These are phyloP conservation scores for Amanita subjunquillea DNA, from an alignment of 768 basidiomycete species.

Conservation along the genomic window DNA sequence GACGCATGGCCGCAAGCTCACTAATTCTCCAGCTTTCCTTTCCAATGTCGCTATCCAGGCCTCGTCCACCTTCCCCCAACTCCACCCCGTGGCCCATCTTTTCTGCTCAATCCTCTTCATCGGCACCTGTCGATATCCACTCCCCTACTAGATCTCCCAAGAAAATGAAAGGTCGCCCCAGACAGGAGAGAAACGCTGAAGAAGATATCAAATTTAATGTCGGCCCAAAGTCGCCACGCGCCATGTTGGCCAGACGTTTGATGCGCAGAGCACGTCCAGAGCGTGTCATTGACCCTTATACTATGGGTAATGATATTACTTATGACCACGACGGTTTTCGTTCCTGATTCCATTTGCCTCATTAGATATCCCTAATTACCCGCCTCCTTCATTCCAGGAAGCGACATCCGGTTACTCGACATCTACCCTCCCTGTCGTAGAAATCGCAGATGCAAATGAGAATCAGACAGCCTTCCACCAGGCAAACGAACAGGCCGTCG, in stretches of 20 bases:
- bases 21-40: constrained; percentile 20
- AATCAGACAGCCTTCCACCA: neutral
- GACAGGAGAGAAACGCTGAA: constrained; percentile 32
- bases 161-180: constrained; percentile 23
- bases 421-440: constrained; percentile 12
- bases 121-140: neutral
- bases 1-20: constrained; percentile 22
- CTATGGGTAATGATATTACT: constrained; percentile 12
- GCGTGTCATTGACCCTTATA: constrained; percentile 15
- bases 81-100: constrained; percentile 30
- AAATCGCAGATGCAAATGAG: neutral
- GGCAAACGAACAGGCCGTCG: neutral
- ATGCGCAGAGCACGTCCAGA: constrained; percentile 16
- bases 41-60: constrained; percentile 32
- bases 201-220: constrained; percentile 36
- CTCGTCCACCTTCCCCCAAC: constrained; percentile 49
- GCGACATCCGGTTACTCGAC: constrained; percentile 39
- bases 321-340: neutral
- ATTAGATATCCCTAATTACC: constrained; percentile 48
- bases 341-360: constrained; percentile 4
- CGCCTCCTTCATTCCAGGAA: constrained; percentile 70
- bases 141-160: constrained; percentile 17
- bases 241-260: constrained; percentile 15
- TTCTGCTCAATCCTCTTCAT: constrained; percentile 26
- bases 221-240: constrained; percentile 20